A percentile compares a stretch with the other conserved stretches of the same genome.
Evolutionary conservation across 352 stramenopile genomes (phyloP).

Genomic region (Pythium phragmiticola): DNA sequence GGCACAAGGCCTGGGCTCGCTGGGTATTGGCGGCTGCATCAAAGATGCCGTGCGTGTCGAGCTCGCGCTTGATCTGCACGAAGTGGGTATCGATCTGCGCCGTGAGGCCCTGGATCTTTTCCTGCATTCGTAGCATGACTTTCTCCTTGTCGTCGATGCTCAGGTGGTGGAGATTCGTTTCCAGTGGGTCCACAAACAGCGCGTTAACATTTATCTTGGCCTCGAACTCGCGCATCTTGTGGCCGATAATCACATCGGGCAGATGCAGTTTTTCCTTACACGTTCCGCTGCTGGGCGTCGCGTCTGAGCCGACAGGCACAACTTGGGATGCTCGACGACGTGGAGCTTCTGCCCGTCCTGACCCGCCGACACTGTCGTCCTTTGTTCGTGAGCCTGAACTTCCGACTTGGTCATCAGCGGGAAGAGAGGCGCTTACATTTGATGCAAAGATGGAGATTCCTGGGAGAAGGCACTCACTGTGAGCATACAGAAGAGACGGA

Average conservation of each 20-base stretch:
- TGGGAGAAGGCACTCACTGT: not conserved
- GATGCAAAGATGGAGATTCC: slow-evolving; percentile 58
- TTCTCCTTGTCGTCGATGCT: slow-evolving; percentile 68
- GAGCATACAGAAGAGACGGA: not conserved
- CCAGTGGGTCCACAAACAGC: slow-evolving; percentile 55
- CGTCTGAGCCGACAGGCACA: not conserved
- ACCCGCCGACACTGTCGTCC: not conserved
- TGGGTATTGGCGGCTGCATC: slow-evolving; percentile 56
- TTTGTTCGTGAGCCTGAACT: not conserved
- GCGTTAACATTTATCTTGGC: slow-evolving; percentile 52
- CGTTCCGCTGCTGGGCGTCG: too few relatives aligned
- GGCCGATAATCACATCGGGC: slow-evolving; percentile 64
- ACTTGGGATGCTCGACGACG: not conserved
- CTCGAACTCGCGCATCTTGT: slow-evolving; percentile 84
- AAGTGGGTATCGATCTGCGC: slow-evolving; percentile 58
- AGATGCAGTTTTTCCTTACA: slow-evolving; percentile 50
- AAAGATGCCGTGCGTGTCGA: slow-evolving; percentile 67
- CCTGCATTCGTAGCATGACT: slow-evolving; percentile 72
- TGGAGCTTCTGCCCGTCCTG: not conserved
- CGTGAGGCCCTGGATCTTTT: slow-evolving; percentile 64
- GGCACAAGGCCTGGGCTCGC: slow-evolving; percentile 60
- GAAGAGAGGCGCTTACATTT: not conserved
- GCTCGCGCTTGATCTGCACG: slow-evolving; percentile 39
- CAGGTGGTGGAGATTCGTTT: slow-evolving; percentile 49
- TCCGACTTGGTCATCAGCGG: slow-evolving; percentile 19